Conservation (phyloP, 1,139 yeast genomes). For the Maudiozyma humilis region DNA sequence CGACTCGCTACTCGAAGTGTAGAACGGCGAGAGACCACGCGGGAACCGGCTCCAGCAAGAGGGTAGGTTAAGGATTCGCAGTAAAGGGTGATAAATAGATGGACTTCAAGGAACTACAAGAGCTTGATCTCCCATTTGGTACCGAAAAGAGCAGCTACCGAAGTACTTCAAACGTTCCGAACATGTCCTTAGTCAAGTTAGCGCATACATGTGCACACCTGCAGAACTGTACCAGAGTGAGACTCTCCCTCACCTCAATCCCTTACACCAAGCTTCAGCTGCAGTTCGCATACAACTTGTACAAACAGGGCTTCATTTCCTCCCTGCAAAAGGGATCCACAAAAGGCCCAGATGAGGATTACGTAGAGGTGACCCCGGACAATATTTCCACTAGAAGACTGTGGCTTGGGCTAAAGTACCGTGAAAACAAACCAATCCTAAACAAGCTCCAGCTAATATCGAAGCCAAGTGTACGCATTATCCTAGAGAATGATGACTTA, state of each 20-base stretch:
- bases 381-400: slow-evolving; percentile 78
- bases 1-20: too few relatives aligned
- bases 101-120: too few relatives aligned
- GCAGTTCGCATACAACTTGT: slow-evolving; percentile 73
- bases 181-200: slow-evolving; percentile 76
- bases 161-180: slow-evolving; percentile 7
- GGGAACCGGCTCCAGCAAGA: too few relatives aligned
- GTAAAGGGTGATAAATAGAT: too few relatives aligned
- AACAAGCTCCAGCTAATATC: slow-evolving; percentile 65
- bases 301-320: slow-evolving; percentile 83
- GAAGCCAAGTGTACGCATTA: slow-evolving; percentile 74
- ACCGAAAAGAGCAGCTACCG: too few relatives aligned
- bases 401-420: slow-evolving; percentile 88
- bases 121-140: too few relatives aligned
- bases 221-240: slow-evolving; percentile 78
- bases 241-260: slow-evolving; percentile 64
- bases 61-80: too few relatives aligned
- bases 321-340: slow-evolving; percentile 82
- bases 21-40: too few relatives aligned
- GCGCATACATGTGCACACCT: slow-evolving; percentile 84
- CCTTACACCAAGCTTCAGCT: slow-evolving; percentile 81
- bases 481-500: slow-evolving; percentile 55
- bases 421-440: slow-evolving; percentile 71
- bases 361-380: slow-evolving; percentile 79
- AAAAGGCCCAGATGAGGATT: slow-evolving; percentile 71